A percentile compares a stretch with the other conserved stretches of the same genome.
Conservation (phyloP, 2,329 filamentous ascomycete species). For the Sodiomyces alkalinus region DNA sequence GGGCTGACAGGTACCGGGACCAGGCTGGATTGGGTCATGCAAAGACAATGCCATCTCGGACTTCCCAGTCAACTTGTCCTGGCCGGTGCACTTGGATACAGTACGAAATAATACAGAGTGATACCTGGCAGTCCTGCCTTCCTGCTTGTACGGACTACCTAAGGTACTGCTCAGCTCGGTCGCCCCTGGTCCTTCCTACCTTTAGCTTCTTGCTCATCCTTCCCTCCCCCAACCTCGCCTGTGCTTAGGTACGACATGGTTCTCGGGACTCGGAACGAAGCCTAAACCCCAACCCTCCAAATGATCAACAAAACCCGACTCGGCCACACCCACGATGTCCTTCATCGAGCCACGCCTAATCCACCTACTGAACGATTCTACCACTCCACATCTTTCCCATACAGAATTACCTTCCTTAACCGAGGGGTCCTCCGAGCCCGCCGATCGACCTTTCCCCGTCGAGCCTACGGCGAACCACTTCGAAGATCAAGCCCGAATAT, state of each 20-base stretch:
- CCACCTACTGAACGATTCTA: constrained; percentile 45
- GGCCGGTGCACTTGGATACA: too few species aligned
- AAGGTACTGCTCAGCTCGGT: too few species aligned
- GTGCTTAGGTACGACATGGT: too few species aligned
- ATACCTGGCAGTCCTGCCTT: too few species aligned
- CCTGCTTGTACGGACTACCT: too few species aligned
- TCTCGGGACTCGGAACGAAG: too few species aligned
- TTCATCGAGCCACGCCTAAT: constrained; percentile 55
- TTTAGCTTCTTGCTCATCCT: constrained; percentile 3
- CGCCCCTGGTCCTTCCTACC: neutral
- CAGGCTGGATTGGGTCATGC: too few species aligned
- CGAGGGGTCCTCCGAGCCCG: constrained; percentile 24
- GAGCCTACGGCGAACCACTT: constrained; percentile 31
- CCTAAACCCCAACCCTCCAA: too few species aligned
- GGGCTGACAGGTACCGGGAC: too few species aligned
- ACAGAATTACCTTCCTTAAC: constrained; percentile 38
- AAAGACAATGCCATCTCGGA: too few species aligned
- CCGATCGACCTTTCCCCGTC: constrained; percentile 33
- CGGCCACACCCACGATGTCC: constrained; percentile 33
- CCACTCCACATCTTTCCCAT: constrained; percentile 29
- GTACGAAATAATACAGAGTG: too few species aligned
- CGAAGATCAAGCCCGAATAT: constrained; percentile 23
- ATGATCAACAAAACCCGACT: constrained; percentile 8
- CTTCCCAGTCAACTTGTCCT: too few species aligned
- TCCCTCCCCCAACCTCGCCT: neutral